Evolutionary conservation across 306 rosid species (phyloP).

Genomic region (Quercus parvula): DNA sequence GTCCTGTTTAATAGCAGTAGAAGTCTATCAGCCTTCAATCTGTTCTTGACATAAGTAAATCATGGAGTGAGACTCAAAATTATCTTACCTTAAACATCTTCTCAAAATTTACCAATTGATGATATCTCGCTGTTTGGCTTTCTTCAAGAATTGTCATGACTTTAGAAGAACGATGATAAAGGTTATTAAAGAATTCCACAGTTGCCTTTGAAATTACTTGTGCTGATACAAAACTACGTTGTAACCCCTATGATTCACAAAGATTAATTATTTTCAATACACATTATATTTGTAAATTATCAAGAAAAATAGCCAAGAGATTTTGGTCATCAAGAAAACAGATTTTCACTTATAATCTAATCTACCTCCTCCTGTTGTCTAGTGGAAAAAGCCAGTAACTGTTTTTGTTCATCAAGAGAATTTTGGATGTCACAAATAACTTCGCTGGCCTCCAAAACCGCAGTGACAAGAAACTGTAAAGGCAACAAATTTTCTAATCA

Average conservation of each 20-base stretch:
- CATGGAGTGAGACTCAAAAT: background rate
- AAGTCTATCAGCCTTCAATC: constrained; percentile 14
- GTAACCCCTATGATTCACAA: constrained; percentile 54
- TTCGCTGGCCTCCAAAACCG: constrained; percentile 62
- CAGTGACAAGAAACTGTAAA: constrained; percentile 65
- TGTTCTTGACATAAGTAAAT: background rate
- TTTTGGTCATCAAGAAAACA: background rate
- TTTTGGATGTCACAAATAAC: constrained; percentile 55
- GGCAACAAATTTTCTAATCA: constrained; percentile 15
- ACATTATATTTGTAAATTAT: background rate
- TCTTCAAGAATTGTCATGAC: constrained; percentile 57
- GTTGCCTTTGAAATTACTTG: constrained; percentile 64
- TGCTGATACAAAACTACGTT: constrained; percentile 56
- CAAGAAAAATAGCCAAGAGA: background rate
- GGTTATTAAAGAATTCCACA: constrained; percentile 50
- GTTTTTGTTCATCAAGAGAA: constrained; percentile 74
- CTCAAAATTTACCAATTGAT: constrained; percentile 61
- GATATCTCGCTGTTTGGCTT: constrained; percentile 48
- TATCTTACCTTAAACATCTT: constrained; percentile 70
- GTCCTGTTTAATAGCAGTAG: constrained; percentile 52
- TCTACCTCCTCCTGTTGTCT: constrained; percentile 71
- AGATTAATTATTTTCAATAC: constrained; percentile 18
- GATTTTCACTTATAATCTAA: constrained; percentile 15
- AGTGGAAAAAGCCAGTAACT: constrained; percentile 51
- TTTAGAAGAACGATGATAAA: constrained; percentile 51